Conservation (phyloP, 805 yeast genomes). For the Metschnikowia hibisci region DNA sequence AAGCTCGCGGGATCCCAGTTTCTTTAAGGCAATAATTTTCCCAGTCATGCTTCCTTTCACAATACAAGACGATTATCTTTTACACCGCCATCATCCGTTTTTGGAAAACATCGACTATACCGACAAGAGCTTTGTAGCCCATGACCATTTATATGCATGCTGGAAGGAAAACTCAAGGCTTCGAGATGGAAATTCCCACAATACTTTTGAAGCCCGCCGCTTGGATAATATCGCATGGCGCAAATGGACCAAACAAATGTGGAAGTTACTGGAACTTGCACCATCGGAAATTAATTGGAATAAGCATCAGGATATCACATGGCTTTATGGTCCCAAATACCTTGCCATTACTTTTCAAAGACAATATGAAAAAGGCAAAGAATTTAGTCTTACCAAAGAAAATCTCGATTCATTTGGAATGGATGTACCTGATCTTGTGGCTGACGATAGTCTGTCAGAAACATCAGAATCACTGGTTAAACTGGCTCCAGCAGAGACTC, state of each 20-base stretch:
- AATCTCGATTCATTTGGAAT: slow-evolving; percentile 4
- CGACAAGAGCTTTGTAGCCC: slow-evolving; percentile 13
- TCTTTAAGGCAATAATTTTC: background rate
- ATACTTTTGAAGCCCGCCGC: slow-evolving; percentile 23
- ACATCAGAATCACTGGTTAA: slow-evolving; percentile 9
- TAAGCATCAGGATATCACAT: slow-evolving; percentile 51
- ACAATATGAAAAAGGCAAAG: background rate
- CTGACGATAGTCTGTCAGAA: slow-evolving; percentile 14
- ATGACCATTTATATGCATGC: slow-evolving; percentile 21
- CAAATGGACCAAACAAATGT: slow-evolving; percentile 31
- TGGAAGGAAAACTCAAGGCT: slow-evolving; percentile 23
- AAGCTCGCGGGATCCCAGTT: background rate
- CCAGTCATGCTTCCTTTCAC: slow-evolving; percentile 5
- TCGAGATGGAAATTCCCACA: slow-evolving; percentile 17
- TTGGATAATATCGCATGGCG: slow-evolving; percentile 40
- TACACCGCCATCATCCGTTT: slow-evolving; percentile 8
- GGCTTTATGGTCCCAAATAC: slow-evolving; percentile 50
- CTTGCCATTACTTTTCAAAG: background rate
- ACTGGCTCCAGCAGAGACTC: slow-evolving; percentile 3
- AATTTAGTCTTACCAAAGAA: slow-evolving; percentile 6
- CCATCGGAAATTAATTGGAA: slow-evolving; percentile 52
- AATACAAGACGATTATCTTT: slow-evolving; percentile 14
- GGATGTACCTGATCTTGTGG: slow-evolving; percentile 6
- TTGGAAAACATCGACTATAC: slow-evolving; percentile 33
- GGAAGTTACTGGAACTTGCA: slow-evolving; percentile 26